Evolutionary conservation across 2,329 filamentous ascomycete genomes (phyloP).

Genomic region (Fonsecaea monophora): DNA sequence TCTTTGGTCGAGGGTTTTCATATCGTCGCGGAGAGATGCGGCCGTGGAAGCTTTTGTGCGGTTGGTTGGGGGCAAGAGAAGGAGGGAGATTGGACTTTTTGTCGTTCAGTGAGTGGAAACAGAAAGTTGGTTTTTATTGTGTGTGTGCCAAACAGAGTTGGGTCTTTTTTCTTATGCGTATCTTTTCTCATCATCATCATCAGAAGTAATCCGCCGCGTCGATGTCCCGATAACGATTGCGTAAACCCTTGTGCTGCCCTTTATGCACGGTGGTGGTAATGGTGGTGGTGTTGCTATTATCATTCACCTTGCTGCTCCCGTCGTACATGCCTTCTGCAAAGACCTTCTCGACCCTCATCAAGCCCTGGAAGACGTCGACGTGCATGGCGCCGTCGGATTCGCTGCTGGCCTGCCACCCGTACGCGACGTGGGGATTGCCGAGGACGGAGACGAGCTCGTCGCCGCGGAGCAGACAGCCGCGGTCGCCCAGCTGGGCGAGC

Average conservation of each 20-base stretch:
- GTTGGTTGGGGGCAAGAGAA: too few relatives aligned
- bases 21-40: neutral
- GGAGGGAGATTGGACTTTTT: too few relatives aligned
- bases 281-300: neutral
- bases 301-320: conserved; percentile 11
- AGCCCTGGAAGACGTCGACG: conserved; percentile 31
- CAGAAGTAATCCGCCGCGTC: conserved; percentile 31
- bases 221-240: conserved; percentile 31
- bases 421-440: conserved; percentile 33
- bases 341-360: conserved; percentile 9
- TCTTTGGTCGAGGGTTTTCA: neutral
- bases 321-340: conserved; percentile 34
- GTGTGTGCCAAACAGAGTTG: too few relatives aligned
- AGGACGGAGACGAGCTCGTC: conserved; percentile 33
- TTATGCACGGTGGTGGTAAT: neutral
- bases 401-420: conserved; percentile 28
- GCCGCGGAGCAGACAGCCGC: conserved; percentile 36
- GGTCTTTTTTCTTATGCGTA: neutral
- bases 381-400: conserved; percentile 28
- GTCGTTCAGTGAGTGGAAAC: too few relatives aligned
- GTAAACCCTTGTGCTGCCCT: neutral
- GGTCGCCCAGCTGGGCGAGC: conserved; percentile 28
- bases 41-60: neutral
- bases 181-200: neutral
- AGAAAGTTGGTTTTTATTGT: too few relatives aligned